Conservation (phyloP, 352 stramenopile species). For the Phytophthora rubi region DNA sequence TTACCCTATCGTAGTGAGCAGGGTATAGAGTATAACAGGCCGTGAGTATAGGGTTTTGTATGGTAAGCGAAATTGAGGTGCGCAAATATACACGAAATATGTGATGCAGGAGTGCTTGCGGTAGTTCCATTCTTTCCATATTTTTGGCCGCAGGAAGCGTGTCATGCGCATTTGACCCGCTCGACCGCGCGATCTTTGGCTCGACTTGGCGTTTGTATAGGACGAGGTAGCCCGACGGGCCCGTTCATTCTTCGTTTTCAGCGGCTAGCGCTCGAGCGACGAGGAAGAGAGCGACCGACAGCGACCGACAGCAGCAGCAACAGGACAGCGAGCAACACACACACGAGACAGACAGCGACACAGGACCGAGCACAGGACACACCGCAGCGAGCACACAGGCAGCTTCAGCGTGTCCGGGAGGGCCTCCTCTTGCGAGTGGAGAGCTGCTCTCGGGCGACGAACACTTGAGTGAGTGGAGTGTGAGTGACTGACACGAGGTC, state of each 20-base stretch:
- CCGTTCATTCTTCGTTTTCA: constrained; percentile 30
- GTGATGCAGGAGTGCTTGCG: not conserved
- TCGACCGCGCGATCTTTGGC: constrained; percentile 21
- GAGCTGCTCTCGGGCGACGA: constrained; percentile 19
- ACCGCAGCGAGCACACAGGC: not conserved
- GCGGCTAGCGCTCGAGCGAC: constrained; percentile 18
- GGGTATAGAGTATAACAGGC: not conserved
- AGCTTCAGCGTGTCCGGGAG: constrained; percentile 1
- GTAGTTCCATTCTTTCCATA: not conserved
- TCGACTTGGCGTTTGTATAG: constrained; percentile 17
- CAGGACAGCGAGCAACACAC: constrained; percentile 4
- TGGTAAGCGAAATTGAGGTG: not conserved
- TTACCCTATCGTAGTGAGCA: not conserved
- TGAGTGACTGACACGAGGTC: not conserved
- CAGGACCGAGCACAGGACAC: constrained; percentile 5
- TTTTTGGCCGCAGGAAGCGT: not conserved
- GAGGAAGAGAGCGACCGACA: constrained; percentile 12
- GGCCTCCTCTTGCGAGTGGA: constrained; percentile 19
- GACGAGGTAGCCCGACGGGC: not conserved
- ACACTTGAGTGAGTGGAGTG: constrained; percentile 5
- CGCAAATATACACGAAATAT: not conserved
- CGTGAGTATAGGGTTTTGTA: not conserved
- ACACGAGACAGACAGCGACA: constrained; percentile 1
- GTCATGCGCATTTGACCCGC: not conserved
- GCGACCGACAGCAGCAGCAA: constrained; percentile 17